phyloP scores from a whole-genome alignment of 495 filamentous ascomycete species.

The Aspergillus diversus region DNA sequence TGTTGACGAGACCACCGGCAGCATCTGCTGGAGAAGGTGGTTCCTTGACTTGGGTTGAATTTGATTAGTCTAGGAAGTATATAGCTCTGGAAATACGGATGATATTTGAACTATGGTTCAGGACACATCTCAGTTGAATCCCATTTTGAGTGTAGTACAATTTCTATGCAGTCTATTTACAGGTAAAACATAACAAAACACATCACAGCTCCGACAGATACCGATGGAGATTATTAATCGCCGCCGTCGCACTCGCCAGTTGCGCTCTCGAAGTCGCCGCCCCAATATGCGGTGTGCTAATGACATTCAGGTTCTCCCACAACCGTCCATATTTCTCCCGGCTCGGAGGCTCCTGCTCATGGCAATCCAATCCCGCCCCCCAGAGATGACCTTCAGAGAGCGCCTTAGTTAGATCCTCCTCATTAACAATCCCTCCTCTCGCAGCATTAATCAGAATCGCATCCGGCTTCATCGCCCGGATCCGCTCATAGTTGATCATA shows the following conservation, averaged over 20 bases:
- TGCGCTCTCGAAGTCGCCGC: constrained; percentile 32
- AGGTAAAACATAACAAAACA: not conserved
- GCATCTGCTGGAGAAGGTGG: too few relatives aligned
- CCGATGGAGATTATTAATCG: constrained; percentile 30
- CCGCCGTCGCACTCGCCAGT: constrained; percentile 31
- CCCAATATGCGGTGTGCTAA: constrained; percentile 38
- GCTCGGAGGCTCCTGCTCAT: constrained; percentile 35
- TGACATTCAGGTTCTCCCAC: constrained; percentile 36
- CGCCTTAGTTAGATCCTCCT: constrained; percentile 51
- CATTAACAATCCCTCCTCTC: constrained; percentile 62
- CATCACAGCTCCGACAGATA: constrained; percentile 16
- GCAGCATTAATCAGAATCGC: constrained; percentile 60
- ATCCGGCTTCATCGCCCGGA: constrained; percentile 51
- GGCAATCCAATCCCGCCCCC: constrained; percentile 47
- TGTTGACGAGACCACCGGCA: too few relatives aligned
- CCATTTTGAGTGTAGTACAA: too few relatives aligned
- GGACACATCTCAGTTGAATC: too few relatives aligned
- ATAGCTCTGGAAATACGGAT: too few relatives aligned
- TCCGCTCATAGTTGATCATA: constrained; percentile 50
- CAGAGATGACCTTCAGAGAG: constrained; percentile 51
- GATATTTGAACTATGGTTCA: too few relatives aligned
- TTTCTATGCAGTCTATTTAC: too few relatives aligned
- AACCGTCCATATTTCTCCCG: constrained; percentile 29
- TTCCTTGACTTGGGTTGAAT: too few relatives aligned
- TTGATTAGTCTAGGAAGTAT: too few relatives aligned